Conservation (phyloP, 805 yeast genomes). For the Barnettozyma wickerhamii region DNA sequence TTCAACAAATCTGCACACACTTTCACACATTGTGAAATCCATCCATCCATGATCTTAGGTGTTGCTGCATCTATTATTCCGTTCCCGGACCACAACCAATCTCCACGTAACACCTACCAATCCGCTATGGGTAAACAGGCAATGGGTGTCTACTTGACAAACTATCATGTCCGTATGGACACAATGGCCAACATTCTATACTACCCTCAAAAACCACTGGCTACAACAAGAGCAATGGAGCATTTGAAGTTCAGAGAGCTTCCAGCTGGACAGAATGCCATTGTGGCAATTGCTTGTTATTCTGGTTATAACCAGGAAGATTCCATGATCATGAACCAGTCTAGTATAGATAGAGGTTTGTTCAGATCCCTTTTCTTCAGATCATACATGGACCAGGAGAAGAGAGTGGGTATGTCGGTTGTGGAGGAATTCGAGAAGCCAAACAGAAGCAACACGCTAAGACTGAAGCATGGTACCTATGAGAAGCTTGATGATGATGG, state of each 20-base stretch:
- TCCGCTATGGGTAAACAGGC: constrained; percentile 99
- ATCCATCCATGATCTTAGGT: constrained; percentile 97
- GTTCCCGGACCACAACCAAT: constrained; percentile 99
- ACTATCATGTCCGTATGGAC: constrained; percentile 96
- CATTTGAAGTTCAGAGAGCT: constrained; percentile 93
- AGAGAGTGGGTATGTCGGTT: constrained; percentile 97
- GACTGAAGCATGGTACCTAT: constrained; percentile 97
- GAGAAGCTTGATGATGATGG: constrained; percentile 99
- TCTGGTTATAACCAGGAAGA: constrained; percentile 99
- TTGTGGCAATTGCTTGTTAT: constrained; percentile 97
- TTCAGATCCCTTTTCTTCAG: constrained; percentile 95
- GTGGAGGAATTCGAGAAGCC: constrained; percentile 98
- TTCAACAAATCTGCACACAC: constrained; percentile 65
- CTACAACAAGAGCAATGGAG: constrained; percentile 98
- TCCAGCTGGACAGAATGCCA: constrained; percentile 98
- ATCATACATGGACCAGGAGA: constrained; percentile 98
- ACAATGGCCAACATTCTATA: constrained; percentile 98
- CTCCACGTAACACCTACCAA: constrained; percentile 98
- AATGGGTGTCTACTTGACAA: constrained; percentile 97
- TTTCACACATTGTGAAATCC: constrained; percentile 98
- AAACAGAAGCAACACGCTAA: constrained; percentile 85
- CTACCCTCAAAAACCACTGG: constrained; percentile 97
- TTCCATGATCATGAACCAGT: constrained; percentile 99
- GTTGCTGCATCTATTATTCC: constrained; percentile 99
- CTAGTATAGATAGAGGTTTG: constrained; percentile 93